phyloP scores from a whole-genome alignment of 169 alveolate species.

The Neospora caninum region DNA sequence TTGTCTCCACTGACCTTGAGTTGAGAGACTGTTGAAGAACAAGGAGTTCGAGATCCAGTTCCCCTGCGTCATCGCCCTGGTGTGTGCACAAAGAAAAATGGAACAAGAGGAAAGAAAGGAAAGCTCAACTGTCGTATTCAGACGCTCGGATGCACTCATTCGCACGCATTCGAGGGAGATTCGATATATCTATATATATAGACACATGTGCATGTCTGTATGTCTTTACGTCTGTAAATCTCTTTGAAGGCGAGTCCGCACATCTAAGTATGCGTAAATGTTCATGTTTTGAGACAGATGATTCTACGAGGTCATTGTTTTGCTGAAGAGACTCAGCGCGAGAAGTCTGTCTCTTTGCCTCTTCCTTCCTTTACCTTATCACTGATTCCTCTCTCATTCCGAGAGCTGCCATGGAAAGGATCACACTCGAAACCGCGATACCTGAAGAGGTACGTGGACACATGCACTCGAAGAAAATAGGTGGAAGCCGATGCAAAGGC shows the following conservation, averaged over 20 bases:
- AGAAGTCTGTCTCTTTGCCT: no score
- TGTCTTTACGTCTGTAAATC: neutral
- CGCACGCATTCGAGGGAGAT: neutral
- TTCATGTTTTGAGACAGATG: no score
- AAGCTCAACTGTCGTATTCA: no score
- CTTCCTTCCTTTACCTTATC: neutral
- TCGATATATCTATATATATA: neutral
- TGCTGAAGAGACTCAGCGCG: no score
- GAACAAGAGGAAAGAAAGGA: neutral
- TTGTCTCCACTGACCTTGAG: neutral
- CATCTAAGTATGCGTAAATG: neutral
- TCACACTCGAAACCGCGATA: constrained; percentile 12
- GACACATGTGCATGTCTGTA: neutral
- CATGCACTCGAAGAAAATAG: neutral
- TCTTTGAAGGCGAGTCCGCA: neutral
- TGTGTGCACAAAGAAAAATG: neutral
- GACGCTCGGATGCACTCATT: no score
- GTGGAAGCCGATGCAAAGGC: no score
- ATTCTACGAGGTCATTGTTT: no score
- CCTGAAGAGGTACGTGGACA: neutral
- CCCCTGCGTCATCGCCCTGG: constrained; percentile 16
- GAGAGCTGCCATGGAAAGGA: constrained; percentile 1
- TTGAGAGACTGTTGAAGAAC: neutral
- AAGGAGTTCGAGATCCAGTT: neutral
- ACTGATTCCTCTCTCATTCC: constrained; percentile 20